Conservation (phyloP, 108 stramenopile genomes). For the Parmales sp. region DNA sequence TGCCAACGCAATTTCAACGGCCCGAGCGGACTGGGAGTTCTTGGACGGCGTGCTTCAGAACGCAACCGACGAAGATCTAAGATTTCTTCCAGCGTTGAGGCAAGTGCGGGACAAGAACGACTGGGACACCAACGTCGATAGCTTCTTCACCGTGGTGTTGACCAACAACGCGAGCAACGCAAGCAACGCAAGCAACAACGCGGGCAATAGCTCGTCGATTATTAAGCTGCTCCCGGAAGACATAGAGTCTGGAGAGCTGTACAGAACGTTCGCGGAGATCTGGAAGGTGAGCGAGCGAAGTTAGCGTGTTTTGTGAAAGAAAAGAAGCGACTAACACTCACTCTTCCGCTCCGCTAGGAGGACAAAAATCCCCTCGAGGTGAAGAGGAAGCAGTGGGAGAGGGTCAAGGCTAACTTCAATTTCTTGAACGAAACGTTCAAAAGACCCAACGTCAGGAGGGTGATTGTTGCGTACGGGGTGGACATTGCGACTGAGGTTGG, state of each 20-base stretch:
- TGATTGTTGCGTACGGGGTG: constrained; percentile 69
- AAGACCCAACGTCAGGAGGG: constrained; percentile 70
- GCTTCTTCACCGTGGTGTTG: constrained; percentile 20
- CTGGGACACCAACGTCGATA: constrained; percentile 55
- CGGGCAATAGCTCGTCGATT: background rate
- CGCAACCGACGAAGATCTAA: too few relatives aligned
- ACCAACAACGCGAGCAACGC: background rate
- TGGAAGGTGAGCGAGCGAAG: constrained; percentile 27
- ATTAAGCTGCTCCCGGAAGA: constrained; percentile 33
- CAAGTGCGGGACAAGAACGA: constrained; percentile 55
- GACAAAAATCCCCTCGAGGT: constrained; percentile 46
- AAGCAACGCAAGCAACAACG: background rate
- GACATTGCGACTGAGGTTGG: constrained; percentile 73
- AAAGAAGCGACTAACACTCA: background rate
- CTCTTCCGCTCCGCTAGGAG: constrained; percentile 21
- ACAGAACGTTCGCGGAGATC: constrained; percentile 48
- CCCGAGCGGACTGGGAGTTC: too few relatives aligned
- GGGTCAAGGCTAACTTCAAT: background rate
- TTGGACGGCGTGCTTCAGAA: constrained; percentile 20
- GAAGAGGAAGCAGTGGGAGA: constrained; percentile 54
- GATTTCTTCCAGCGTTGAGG: too few relatives aligned
- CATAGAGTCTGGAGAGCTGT: constrained; percentile 47
- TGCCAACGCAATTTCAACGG: constrained; percentile 62
- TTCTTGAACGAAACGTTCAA: background rate
- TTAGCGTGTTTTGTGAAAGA: background rate